A percentile compares a stretch with the other conserved stretches of the same genome.
Conservation (phyloP, 768 basidiomycete species). For the Rhizopogon vinicolor region DNA sequence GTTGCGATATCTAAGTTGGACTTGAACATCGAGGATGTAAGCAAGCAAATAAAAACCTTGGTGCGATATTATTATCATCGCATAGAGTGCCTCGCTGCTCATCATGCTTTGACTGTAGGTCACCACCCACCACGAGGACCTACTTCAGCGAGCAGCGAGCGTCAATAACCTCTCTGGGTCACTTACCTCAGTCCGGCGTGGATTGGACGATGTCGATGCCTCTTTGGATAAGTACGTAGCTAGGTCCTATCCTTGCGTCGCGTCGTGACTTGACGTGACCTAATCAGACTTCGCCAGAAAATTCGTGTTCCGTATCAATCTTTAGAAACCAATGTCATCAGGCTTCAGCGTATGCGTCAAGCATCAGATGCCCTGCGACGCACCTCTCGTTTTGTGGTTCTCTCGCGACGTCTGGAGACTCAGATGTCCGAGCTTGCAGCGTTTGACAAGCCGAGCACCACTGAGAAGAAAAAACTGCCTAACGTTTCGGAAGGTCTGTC, state of each 20-base stretch:
- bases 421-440: constrained; percentile 73
- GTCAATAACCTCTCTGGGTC: constrained; percentile 69
- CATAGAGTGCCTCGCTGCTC: not conserved
- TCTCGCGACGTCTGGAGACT: constrained; percentile 75
- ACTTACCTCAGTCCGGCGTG: constrained; percentile 59
- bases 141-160: constrained; percentile 78
- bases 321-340: constrained; percentile 63
- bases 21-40: constrained; percentile 86
- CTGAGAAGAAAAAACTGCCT: not conserved
- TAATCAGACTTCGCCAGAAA: constrained; percentile 70
- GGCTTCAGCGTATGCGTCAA: constrained; percentile 75
- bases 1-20: constrained; percentile 85
- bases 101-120: constrained; percentile 42
- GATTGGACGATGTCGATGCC: constrained; percentile 67
- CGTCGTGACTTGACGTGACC: constrained; percentile 1
- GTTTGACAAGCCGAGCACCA: not conserved
- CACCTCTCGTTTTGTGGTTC: constrained; percentile 77
- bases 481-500: not conserved
- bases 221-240: constrained; percentile 72
- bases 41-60: constrained; percentile 82
- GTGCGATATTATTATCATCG: constrained; percentile 37
- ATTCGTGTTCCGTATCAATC: constrained; percentile 81
- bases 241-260: not conserved
- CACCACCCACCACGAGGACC: constrained; percentile 73
- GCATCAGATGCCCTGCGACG: constrained; percentile 83